Conservation (phyloP, 345 rosid species). For the Xanthoceras sorbifolium region DNA sequence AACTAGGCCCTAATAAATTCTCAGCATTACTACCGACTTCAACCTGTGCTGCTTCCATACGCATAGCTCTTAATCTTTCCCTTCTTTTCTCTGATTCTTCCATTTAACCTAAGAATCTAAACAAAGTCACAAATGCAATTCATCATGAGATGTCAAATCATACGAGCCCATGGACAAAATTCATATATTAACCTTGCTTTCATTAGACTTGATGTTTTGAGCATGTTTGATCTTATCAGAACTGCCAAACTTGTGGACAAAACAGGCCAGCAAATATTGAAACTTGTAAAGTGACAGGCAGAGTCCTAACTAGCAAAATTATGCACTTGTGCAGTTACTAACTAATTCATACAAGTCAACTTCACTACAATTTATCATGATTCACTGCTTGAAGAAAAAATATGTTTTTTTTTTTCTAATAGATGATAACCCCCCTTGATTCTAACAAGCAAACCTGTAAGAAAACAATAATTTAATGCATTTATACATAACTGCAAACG, state of each 20-base stretch:
- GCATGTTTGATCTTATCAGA: background rate
- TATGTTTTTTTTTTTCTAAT: no score
- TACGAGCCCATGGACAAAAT: background rate
- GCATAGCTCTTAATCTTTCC: slow-evolving; percentile 72
- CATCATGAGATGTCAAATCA: background rate
- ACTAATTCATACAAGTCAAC: background rate
- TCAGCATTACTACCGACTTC: slow-evolving; percentile 36
- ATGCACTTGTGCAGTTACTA: background rate
- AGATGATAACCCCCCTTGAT: no score
- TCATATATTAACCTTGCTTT: background rate
- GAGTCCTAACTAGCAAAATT: background rate
- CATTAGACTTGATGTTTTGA: background rate
- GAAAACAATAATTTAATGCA: background rate
- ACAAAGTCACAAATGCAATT: slow-evolving; percentile 7
- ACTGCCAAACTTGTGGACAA: background rate
- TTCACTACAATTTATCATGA: no score
- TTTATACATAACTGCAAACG: background rate
- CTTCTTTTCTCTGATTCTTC: slow-evolving; percentile 81
- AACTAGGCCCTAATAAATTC: slow-evolving; percentile 31
- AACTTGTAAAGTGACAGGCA: background rate
- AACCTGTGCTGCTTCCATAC: slow-evolving; percentile 60
- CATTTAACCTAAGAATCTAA: slow-evolving; percentile 35
- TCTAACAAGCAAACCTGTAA: background rate
- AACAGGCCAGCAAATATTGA: background rate
- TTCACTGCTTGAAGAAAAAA: no score